A percentile compares a stretch with the other conserved stretches of the same genome.
These are phyloP conservation scores for Chiua virens DNA, from an alignment of 768 basidiomycete species.

Conservation along the genomic window DNA sequence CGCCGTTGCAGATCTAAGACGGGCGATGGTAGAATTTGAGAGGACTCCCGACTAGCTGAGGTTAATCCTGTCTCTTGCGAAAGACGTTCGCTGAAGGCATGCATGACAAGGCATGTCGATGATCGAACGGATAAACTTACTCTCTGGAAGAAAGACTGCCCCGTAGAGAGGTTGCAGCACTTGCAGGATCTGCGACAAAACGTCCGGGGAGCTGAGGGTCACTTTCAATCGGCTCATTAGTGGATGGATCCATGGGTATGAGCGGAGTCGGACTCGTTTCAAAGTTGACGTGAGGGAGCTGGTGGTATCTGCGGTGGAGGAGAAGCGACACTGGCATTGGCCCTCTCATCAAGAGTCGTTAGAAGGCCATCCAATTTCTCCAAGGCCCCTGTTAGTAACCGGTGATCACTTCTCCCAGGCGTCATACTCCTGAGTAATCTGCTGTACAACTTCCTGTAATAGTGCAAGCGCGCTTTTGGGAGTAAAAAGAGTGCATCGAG, in stretches of 20 bases:
- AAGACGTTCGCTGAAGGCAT: slow-evolving; percentile 48
- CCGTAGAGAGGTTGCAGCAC: slow-evolving; percentile 50
- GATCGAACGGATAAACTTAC: slow-evolving; percentile 38
- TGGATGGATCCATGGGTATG: background rate
- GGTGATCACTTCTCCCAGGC: slow-evolving; percentile 85
- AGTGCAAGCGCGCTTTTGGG: slow-evolving; percentile 80
- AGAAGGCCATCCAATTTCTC: slow-evolving; percentile 80
- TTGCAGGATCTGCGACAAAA: slow-evolving; percentile 34
- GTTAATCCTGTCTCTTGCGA: slow-evolving; percentile 61
- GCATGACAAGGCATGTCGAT: slow-evolving; percentile 7
- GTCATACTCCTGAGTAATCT: slow-evolving; percentile 83
- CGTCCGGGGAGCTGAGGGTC: slow-evolving; percentile 19
- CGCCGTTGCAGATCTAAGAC: slow-evolving; percentile 79
- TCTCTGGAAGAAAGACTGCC: slow-evolving; percentile 54
- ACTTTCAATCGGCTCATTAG: slow-evolving; percentile 1
- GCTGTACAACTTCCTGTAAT: slow-evolving; percentile 89
- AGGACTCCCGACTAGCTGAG: slow-evolving; percentile 52
- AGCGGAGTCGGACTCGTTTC: background rate
- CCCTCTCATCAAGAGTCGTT: slow-evolving; percentile 59
- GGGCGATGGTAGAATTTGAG: slow-evolving; percentile 52
- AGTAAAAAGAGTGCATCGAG: slow-evolving; percentile 86
- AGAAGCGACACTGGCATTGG: slow-evolving; percentile 35
- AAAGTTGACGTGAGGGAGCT: background rate
- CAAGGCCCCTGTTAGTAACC: slow-evolving; percentile 73
- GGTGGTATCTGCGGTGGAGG: background rate